Evolutionary conservation across 805 yeast species (phyloP), one percentile per base, ranked within the genome.

Genomic region (Kluyveromyces nonfermentans): DNA sequence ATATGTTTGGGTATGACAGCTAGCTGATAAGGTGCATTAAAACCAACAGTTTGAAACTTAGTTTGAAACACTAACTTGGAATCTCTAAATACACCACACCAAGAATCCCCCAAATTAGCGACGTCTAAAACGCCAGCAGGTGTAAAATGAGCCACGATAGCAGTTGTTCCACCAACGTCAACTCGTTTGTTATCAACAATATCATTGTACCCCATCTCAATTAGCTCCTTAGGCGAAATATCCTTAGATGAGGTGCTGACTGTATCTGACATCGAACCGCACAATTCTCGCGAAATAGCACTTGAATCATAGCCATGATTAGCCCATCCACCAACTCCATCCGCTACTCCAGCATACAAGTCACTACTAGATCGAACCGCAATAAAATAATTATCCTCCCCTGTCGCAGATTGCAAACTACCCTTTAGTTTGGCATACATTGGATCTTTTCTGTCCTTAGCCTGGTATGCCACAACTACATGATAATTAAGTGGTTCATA

Each of bases 251-350:
- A 16, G 55, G 46, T 22, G 47, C 34, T 35, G 41, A 49, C 45
- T 20, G 54, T 49, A 51, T 63, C 57, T 16, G 72, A 70, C 56
- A 86, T 70, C 3, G 76, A 68, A 5, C 64, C 64, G 50, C 95
- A 82, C 33, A 90, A 65, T 53, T 85, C 93, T 52, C 94, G 72
- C 34, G 93, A 80, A 47, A 90, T 85, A 7, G 90, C 90, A 46
- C 87, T 75, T 1, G 96, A 85, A 60, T 90, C 96, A 54, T 78
- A 83, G 0, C 97, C 97, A 38, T 85, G 81, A 48, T 85, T 93
- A 1, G 85, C 76, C 97, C 97, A 90, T 3, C 97, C 97, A 14
- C 97, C 97, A 4, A 93, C 97, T 12, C 98, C 98, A 65, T 90
- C 98, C 5, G 96, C 83, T 3, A 85, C 93, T 18, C 90, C 94